Percentiles rank a stretch among this genome's conserved stretches.
Evolutionary conservation across 139 green algal species (phyloP).

Genomic region (Tetraselmis chui): DNA sequence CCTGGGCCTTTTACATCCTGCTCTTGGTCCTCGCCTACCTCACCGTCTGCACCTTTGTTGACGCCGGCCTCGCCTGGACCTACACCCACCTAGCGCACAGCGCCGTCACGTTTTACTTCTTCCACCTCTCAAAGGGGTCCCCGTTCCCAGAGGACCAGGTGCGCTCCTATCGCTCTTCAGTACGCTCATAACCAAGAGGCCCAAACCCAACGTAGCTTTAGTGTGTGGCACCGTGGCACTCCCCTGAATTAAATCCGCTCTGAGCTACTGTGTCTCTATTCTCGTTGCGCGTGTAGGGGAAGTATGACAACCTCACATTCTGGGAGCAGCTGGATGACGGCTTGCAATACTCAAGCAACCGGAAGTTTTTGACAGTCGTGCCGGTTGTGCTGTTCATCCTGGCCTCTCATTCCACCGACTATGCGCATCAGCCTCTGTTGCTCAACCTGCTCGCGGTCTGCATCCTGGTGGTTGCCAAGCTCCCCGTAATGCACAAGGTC

Average conservation of each 20-base stretch:
- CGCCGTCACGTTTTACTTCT: conserved; percentile 70
- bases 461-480: conserved; percentile 75
- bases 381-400: conserved; percentile 78
- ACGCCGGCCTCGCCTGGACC: conserved; percentile 78
- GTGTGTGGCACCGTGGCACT: too few species aligned
- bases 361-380: conserved; percentile 83
- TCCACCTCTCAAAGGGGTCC: conserved; percentile 85
- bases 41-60: conserved; percentile 47
- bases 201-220: too few species aligned
- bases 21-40: conserved; percentile 68
- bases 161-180: too few species aligned
- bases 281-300: conserved; percentile 61
- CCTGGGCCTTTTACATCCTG: conserved; percentile 71
- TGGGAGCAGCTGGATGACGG: conserved; percentile 79
- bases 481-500: conserved; percentile 78
- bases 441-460: conserved; percentile 77
- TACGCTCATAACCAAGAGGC: too few species aligned
- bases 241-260: too few species aligned
- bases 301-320: conserved; percentile 80
- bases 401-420: conserved; percentile 78
- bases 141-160: conserved; percentile 35
- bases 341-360: conserved; percentile 62
- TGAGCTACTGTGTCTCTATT: background rate
- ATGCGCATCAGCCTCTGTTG: conserved; percentile 68
- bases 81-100: conserved; percentile 78